Base-by-base conservation (phyloP, 108 stramenopile species). In the Fistulifera pelliculosa region DNA sequence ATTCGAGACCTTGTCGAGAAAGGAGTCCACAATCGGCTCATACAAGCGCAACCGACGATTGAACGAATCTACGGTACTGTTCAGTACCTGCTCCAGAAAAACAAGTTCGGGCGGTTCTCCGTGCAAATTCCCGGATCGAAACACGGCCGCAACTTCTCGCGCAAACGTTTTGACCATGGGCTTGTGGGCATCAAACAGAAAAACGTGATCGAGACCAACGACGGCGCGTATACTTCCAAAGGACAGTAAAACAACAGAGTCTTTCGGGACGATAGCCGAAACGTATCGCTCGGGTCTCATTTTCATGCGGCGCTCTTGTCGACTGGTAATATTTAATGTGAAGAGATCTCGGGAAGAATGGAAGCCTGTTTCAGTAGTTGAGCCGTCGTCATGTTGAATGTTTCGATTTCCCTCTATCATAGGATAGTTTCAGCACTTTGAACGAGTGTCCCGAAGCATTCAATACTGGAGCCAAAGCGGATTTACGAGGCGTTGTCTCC, bases 221-320 rank as follows among this genome's bases (percentile, higher is more conserved):
- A 90, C 72, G 15, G 87, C 92, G 28, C 87, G 76, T 13, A 94
- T 71, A 58, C 74, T 71, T 1, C 85, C 87, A 69, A 89, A 80
- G 59, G 69, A 63, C 18, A 91, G 58, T 44, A 90, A 21, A 47
- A 94, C 79, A 39, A 71, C 73, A 7, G 73, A 64, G 8, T 65
- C 76, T 23, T 87, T 64, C 15, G 92, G 85, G 15, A 87, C 50
- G 64, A 94, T 87, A 39, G 83, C 82, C 11, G 81, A 69, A 21
- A 80, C 64, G 54, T 69, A 54, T 55, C 77, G 65, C 31, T 42
- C 54, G 27, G 52, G 52, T 47, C 48, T 51, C 40, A 53, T 39
- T 53, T 49, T 51, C 10, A 41, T 51, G 0, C 39, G 47, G 17
- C 74, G 66, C 41, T 81, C 58, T 26, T 76, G 66, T 22, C 68